A percentile compares a stretch with the other conserved stretches of the same genome.
These are phyloP conservation scores for Phialocephala subalpina DNA, from an alignment of 2,329 filamentous ascomycete species.

Conservation along the genomic window DNA sequence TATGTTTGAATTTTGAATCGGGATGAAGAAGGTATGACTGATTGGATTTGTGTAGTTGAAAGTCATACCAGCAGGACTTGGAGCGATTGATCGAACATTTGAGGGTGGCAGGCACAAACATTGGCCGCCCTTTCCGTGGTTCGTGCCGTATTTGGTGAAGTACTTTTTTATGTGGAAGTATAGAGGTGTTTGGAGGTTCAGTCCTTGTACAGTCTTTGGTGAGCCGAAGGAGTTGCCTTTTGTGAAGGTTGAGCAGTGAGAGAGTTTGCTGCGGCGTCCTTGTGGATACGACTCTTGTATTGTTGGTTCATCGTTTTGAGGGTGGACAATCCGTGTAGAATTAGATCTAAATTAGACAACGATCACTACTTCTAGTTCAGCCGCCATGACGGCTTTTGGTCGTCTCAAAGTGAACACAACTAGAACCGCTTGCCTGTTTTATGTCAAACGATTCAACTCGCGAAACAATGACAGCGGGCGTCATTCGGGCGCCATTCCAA, in stretches of 20 bases:
- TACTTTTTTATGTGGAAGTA: constrained; percentile 21
- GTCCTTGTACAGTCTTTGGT: constrained; percentile 23
- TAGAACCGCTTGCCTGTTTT: background rate
- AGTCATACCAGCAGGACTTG: constrained; percentile 17
- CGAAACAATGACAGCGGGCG: constrained; percentile 17
- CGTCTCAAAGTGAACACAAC: too few species aligned
- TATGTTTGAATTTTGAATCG: background rate
- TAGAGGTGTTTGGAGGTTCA: constrained; percentile 26
- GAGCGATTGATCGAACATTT: constrained; percentile 21
- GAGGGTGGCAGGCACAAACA: constrained; percentile 15
- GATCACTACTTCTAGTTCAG: too few species aligned
- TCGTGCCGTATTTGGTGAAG: constrained; percentile 21
- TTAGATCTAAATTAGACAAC: too few species aligned
- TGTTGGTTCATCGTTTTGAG: too few species aligned
- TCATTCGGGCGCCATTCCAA: constrained; percentile 12
- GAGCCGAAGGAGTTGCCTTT: constrained; percentile 19
- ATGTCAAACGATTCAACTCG: background rate
- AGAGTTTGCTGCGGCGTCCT: background rate
- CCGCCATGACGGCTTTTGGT: too few species aligned
- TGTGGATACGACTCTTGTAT: too few species aligned
- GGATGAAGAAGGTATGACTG: background rate
- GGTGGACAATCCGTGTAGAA: too few species aligned
- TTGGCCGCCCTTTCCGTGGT: constrained; percentile 23
- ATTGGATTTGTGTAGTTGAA: constrained; percentile 5
- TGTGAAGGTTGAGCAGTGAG: constrained; percentile 1